These are phyloP conservation scores for Artemisia annua DNA, from an alignment of 129 eudicot genomes.

Conservation along the genomic window DNA sequence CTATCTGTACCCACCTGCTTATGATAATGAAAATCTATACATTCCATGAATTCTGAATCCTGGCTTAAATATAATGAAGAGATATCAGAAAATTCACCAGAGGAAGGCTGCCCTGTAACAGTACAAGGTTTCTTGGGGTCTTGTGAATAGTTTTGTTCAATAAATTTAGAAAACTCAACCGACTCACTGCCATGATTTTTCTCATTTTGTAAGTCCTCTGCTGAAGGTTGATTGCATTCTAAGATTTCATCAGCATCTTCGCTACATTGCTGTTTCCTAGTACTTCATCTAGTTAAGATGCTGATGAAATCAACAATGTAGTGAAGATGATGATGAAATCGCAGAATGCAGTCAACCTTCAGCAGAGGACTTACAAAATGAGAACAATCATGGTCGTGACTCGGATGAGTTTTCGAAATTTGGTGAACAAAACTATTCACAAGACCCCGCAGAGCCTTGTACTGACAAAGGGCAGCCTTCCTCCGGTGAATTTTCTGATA, in stretches of 20 bases:
- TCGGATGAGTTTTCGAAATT: too few relatives aligned
- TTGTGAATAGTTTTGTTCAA: constrained; percentile 30
- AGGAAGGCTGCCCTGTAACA: too few relatives aligned
- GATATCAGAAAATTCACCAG: not conserved
- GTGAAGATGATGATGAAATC: too few relatives aligned
- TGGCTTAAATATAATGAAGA: not conserved
- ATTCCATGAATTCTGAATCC: constrained; percentile 29
- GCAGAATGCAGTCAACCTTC: too few relatives aligned
- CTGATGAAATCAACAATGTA: too few relatives aligned
- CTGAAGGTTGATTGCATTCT: constrained; percentile 70
- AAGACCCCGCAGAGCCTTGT: too few relatives aligned
- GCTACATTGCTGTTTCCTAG: constrained; percentile 46
- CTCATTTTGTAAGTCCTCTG: too few relatives aligned
- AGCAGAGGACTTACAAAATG: too few relatives aligned
- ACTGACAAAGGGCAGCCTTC: too few relatives aligned
- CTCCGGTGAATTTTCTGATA: too few relatives aligned
- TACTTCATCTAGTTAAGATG: constrained; percentile 60
- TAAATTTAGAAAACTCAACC: not conserved
- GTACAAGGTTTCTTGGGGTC: constrained; percentile 23
- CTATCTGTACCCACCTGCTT: constrained; percentile 24
- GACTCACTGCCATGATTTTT: constrained; percentile 28
- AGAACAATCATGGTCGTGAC: too few relatives aligned
- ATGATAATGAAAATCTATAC: constrained; percentile 28
- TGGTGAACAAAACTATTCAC: too few relatives aligned
- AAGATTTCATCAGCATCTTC: constrained; percentile 66